These are phyloP conservation scores for Boletus subcaerulescens DNA, from an alignment of 768 basidiomycete species.

Conservation along the genomic window DNA sequence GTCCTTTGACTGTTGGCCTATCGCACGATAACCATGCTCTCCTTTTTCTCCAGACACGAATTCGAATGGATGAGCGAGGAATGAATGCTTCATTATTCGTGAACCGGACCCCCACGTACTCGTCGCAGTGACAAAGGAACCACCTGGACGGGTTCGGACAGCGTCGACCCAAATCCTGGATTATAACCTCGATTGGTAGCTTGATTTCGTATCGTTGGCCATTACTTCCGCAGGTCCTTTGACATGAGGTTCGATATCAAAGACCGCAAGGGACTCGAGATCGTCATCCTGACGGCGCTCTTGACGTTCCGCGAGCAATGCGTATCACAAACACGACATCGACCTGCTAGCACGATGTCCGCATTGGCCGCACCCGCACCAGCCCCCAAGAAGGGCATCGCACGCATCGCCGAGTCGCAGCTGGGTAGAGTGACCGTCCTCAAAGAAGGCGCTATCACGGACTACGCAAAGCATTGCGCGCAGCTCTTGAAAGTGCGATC, in stretches of 20 bases:
- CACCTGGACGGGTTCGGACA: slow-evolving; percentile 61
- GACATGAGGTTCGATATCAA: slow-evolving; percentile 70
- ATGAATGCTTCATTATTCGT: slow-evolving; percentile 77
- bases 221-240: background rate
- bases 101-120: slow-evolving; percentile 87
- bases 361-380: no score
- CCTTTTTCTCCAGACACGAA: slow-evolving; percentile 50
- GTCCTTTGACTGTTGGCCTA: no score
- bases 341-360: no score
- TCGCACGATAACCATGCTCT: background rate
- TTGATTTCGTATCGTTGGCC: background rate
- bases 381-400: slow-evolving; percentile 63
- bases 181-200: slow-evolving; percentile 76
- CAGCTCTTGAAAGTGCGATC: slow-evolving; percentile 50
- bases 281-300: slow-evolving; percentile 66
- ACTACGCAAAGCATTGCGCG: slow-evolving; percentile 69
- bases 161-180: slow-evolving; percentile 73
- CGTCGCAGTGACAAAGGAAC: slow-evolving; percentile 82
- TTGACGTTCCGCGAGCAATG: no score
- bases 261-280: slow-evolving; percentile 83
- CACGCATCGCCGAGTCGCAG: slow-evolving; percentile 72
- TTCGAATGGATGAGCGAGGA: slow-evolving; percentile 87
- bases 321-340: no score
- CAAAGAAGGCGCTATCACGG: slow-evolving; percentile 58
- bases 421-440: slow-evolving; percentile 57